Evolutionary conservation across 148 eudicot species (phyloP), one percentile per base, ranked within the genome.

Genomic region (Suaeda aralocaspica): DNA sequence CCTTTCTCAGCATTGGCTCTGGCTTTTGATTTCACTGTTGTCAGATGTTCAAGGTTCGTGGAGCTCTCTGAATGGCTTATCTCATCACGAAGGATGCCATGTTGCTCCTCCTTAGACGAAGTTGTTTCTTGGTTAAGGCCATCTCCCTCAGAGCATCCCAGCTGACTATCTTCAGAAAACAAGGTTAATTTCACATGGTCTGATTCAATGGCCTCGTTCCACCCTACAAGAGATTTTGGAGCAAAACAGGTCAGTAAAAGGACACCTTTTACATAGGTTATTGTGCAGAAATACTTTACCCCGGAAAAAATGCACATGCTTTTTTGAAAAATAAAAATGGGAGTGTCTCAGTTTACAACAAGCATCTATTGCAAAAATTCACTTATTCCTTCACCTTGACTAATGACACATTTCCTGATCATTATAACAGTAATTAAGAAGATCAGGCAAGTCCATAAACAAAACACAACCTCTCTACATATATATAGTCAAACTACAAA

Each of bases 201-300:
- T 57, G 83, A 79, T 26, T 87, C 61, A 34, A 87, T 76, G n/a
- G 88, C 91, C 78, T 93, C 92, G 79, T 88, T 85, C 96, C 96
- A 93, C 62, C 98, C 98, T 93, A 64, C 72, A 84, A 21, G 16
- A 29, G 45, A 9, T 63, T 63, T 12, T 14, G 4, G 50, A 39
- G 50, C 50, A 63, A 63, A 39, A 39, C 24, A 59, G 3, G 50
- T 63, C 18, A 63, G 15, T 6, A 60, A 10, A 58, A 9, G 34
- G 44, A 60, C 25, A 36, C 9, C 15, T n/a, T 19, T 21, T 19
- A 33, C 45, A 34, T n/a, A 33, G 19, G 39, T 51, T 52, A n/a
- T 25, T 29, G 59, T 19, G 25, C 31, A 44, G 31, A 42, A 12
- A 42, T 21, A 30, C 42, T 28, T 28, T 9, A 57, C 9, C 16